Evolutionary conservation across 768 basidiomycete genomes (phyloP).

Genomic region (Leucosporidium scottii): DNA sequence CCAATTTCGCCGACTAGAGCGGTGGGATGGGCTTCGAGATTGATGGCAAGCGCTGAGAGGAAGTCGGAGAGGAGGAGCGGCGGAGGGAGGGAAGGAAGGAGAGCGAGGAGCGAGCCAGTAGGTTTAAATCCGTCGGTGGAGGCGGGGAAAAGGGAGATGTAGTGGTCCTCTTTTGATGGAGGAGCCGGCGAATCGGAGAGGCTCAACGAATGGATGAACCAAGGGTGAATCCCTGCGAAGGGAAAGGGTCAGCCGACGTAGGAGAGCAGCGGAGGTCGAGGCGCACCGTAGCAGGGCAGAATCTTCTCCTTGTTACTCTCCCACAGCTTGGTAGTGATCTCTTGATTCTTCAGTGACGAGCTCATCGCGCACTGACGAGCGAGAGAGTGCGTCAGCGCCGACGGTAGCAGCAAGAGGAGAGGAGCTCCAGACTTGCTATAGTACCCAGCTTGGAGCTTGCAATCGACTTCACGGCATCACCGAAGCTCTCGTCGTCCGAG

Average conservation of each 20-base stretch:
- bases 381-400: slow-evolving; percentile 59
- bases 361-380: slow-evolving; percentile 47
- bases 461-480: slow-evolving; percentile 49
- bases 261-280: not conserved
- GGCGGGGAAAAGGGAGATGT: slow-evolving; percentile 57
- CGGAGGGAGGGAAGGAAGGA: slow-evolving; percentile 63
- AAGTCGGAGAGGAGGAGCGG: slow-evolving; percentile 60
- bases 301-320: slow-evolving; percentile 41
- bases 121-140: slow-evolving; percentile 29
- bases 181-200: not conserved
- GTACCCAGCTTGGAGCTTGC: slow-evolving; percentile 55
- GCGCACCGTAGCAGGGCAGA: slow-evolving; percentile 81
- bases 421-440: slow-evolving; percentile 4
- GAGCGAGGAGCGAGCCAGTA: slow-evolving; percentile 26
- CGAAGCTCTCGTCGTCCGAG: slow-evolving; percentile 59
- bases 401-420: not conserved
- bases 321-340: slow-evolving; percentile 20
- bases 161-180: slow-evolving; percentile 60
- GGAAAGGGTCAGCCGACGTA: not conserved
- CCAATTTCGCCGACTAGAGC: slow-evolving; percentile 93
- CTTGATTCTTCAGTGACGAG: slow-evolving; percentile 31
- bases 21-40: slow-evolving; percentile 56
- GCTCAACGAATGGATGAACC: slow-evolving; percentile 53
- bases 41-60: slow-evolving; percentile 51
- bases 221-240: slow-evolving; percentile 75